These are phyloP conservation scores for Pythium rishiriense DNA, from an alignment of 352 stramenopile species.

Conservation along the genomic window DNA sequence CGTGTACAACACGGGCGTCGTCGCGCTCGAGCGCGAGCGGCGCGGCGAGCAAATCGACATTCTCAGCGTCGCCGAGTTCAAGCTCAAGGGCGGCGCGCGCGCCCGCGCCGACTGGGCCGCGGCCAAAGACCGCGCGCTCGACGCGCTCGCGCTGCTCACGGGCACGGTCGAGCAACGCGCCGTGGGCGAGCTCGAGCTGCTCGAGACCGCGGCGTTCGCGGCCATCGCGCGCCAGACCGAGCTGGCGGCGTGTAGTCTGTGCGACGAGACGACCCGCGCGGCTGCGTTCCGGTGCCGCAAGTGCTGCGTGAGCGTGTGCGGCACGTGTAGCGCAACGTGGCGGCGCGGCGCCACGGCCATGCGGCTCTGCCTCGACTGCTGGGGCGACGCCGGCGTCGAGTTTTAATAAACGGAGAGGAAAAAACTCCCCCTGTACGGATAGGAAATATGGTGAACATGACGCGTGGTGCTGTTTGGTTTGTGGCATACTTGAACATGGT, in stretches of 20 bases:
- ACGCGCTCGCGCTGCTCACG: constrained; percentile 14
- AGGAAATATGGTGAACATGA: too few relatives aligned
- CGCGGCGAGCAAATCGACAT: constrained; percentile 16
- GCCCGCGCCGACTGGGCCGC: constrained; percentile 1
- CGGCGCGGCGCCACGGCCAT: constrained; percentile 14
- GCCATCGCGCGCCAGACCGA: constrained; percentile 10
- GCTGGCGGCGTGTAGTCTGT: constrained; percentile 13
- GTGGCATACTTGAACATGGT: neutral
- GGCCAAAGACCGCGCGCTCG: constrained; percentile 10
- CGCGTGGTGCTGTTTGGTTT: neutral
- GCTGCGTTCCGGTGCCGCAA: constrained; percentile 23
- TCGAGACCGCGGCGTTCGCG: constrained; percentile 14
- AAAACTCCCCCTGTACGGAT: neutral
- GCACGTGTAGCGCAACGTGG: constrained; percentile 16
- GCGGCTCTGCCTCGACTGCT: constrained; percentile 30
- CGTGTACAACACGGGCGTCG: constrained; percentile 26
- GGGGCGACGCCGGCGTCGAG: constrained; percentile 22
- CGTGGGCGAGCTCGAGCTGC: constrained; percentile 4
- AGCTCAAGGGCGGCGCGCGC: constrained; percentile 22
- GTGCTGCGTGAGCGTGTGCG: constrained; percentile 24
- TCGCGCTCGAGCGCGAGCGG: constrained; percentile 17
- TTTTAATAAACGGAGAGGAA: constrained; percentile 1
- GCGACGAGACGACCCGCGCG: neutral
- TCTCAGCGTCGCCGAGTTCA: constrained; percentile 21
- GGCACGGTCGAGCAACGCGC: constrained; percentile 24